Evolutionary conservation across 2,329 filamentous ascomycete species (phyloP), one percentile per base, ranked within the genome.

Genomic region (Myriosclerotinia duriaeana): DNA sequence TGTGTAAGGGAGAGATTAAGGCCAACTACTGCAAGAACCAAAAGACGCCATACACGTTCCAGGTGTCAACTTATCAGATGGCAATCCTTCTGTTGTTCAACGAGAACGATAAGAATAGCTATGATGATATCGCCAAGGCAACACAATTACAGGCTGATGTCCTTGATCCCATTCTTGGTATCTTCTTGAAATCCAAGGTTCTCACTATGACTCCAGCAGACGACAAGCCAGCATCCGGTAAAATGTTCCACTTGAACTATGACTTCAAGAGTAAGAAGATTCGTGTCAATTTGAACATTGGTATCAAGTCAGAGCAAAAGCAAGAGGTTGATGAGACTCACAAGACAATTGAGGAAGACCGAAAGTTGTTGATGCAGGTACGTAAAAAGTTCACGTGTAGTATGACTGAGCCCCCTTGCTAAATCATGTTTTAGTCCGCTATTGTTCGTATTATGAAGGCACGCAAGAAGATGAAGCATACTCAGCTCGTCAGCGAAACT

Each of bases 361-460:
- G 95, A 69, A 98, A 98, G 80, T 83, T 99, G 69, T 86, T 99
- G 67, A 90, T 98, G 77, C 95, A 99, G 89, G 94, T 97, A 85
- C 79, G 89, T 83, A 71, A 63, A 66, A 7, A 53, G 9, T 7
- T 65, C 22, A 53, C 50, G 9, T 40, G 14, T 56, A 40, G 36
- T 55, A 53, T 30, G 22, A 3, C 54, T 50, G 66, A 42, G 71
- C 66, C 53, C 53, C 69, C 66, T n/a, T 34, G 68, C 69, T 80
- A 76, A 80, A 17, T 70, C 48, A 62, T 34, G 17, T 53, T 69
- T 61, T 66, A 99, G 94, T 98, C 95, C 69, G 93, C 94, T 34
- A 98, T 99, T 78, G 95, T 99, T 66, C 92, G 95, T 76, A 97
- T 99, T 82, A 99, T 99, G 95, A 99, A 99, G 83, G 96, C 94